Percentiles rank a stretch among this genome's conserved stretches.
These are phyloP conservation scores for Paxillus ammoniavirescens DNA, from an alignment of 768 basidiomycete species.

Conservation along the genomic window DNA sequence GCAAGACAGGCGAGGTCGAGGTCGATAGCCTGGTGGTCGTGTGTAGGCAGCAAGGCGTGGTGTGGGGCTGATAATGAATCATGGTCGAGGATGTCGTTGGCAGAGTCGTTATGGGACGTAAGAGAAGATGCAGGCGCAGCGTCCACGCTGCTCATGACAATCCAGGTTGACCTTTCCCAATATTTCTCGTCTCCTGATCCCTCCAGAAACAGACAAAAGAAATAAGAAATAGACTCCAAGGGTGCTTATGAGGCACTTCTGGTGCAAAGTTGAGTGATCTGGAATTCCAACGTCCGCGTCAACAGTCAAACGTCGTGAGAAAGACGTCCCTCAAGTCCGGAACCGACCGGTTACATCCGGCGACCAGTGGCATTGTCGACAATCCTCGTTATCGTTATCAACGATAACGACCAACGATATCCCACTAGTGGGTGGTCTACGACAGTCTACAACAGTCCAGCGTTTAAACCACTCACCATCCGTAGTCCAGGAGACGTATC, in stretches of 20 bases:
- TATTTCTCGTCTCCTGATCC: constrained; percentile 19
- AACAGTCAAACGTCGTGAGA: constrained; percentile 18
- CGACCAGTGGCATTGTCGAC: neutral
- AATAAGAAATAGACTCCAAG: constrained; percentile 6
- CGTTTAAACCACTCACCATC: no score
- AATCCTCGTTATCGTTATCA: neutral
- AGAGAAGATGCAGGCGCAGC: constrained; percentile 31
- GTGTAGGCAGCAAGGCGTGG: constrained; percentile 25
- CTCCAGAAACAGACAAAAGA: constrained; percentile 10
- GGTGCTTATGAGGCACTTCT: constrained; percentile 19
- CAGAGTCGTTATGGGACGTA: constrained; percentile 28
- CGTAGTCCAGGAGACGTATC: no score
- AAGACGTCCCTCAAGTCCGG: neutral
- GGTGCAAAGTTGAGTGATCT: constrained; percentile 15
- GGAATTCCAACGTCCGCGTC: constrained; percentile 18
- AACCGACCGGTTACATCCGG: constrained; percentile 13
- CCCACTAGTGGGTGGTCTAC: neutral
- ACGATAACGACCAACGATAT: no score
- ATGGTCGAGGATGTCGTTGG: constrained; percentile 32
- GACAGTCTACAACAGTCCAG: no score
- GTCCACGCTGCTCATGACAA: constrained; percentile 45
- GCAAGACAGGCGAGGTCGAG: constrained; percentile 28
- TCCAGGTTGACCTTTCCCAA: constrained; percentile 16
- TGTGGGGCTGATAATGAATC: constrained; percentile 32
- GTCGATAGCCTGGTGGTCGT: constrained; percentile 31